Conservation (phyloP, 176 grass and related monocot genomes). For the Alloteropsis semialata region DNA sequence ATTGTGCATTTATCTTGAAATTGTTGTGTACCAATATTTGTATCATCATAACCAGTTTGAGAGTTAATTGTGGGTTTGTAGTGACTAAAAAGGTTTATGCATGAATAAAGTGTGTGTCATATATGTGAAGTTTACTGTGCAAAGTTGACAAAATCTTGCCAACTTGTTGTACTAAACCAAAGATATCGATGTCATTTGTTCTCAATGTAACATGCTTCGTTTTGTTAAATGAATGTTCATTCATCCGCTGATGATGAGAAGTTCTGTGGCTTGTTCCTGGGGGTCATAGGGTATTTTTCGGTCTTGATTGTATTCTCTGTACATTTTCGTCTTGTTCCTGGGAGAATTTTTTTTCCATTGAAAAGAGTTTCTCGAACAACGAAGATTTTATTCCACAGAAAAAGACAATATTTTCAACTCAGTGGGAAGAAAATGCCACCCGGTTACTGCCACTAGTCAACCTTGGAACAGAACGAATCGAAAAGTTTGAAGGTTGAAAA, state of each 20-base stretch:
- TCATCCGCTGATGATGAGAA: neutral
- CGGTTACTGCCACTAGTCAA: neutral
- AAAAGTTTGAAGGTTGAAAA: neutral
- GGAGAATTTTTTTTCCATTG: neutral
- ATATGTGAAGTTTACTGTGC: neutral
- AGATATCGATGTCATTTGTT: neutral
- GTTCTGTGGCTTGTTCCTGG: neutral
- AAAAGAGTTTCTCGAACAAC: neutral
- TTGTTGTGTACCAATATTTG: constrained; percentile 23
- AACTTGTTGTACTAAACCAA: neutral
- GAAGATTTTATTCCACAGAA: neutral
- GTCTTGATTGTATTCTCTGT: neutral
- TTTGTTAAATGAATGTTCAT: neutral
- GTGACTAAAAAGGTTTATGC: neutral
- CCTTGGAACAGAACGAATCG: neutral
- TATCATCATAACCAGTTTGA: neutral
- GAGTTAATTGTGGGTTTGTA: constrained; percentile 12
- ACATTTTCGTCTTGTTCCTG: neutral
- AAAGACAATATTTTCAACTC: neutral
- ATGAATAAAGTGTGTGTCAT: constrained; percentile 24
- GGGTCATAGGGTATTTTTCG: neutral
- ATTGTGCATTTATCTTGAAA: constrained; percentile 11
- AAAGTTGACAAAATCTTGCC: neutral
- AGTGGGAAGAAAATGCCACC: neutral
- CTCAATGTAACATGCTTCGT: neutral